Percentiles rank a stretch among this genome's conserved stretches.
These are phyloP conservation scores for Sphenostylis stenocarpa DNA, from an alignment of 306 rosid genomes.

Conservation along the genomic window DNA sequence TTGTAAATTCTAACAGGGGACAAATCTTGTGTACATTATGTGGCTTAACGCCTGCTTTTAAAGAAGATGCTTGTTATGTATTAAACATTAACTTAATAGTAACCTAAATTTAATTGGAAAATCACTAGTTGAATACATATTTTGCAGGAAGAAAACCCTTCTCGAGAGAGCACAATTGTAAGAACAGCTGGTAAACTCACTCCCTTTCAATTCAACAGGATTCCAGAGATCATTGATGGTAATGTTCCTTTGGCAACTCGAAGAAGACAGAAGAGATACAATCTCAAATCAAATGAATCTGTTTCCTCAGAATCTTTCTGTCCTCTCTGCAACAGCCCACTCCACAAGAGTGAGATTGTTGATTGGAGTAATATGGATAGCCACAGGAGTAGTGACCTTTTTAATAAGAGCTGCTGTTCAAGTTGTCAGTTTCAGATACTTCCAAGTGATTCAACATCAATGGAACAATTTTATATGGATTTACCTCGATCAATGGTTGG, in stretches of 20 bases:
- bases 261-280: constrained; percentile 89
- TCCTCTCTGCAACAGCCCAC: constrained; percentile 76
- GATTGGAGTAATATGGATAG: constrained; percentile 40
- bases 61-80: constrained; percentile 14
- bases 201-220: constrained; percentile 87
- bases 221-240: constrained; percentile 67
- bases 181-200: constrained; percentile 95
- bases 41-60: background rate
- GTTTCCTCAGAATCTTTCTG: constrained; percentile 82
- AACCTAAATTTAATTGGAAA: constrained; percentile 4
- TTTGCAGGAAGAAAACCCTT: constrained; percentile 86
- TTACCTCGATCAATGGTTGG: constrained; percentile 59
- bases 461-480: constrained; percentile 52
- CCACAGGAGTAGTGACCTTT: constrained; percentile 36
- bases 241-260: constrained; percentile 70
- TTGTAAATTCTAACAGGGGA: too few species aligned
- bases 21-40: background rate
- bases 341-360: constrained; percentile 63
- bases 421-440: constrained; percentile 90
- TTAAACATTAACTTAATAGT: background rate
- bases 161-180: constrained; percentile 89
- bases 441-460: constrained; percentile 54
- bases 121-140: background rate
- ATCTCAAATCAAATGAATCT: constrained; percentile 65
- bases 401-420: constrained; percentile 60